phyloP scores from a whole-genome alignment of 2,329 filamentous ascomycete species.

The Claviceps sp. region DNA sequence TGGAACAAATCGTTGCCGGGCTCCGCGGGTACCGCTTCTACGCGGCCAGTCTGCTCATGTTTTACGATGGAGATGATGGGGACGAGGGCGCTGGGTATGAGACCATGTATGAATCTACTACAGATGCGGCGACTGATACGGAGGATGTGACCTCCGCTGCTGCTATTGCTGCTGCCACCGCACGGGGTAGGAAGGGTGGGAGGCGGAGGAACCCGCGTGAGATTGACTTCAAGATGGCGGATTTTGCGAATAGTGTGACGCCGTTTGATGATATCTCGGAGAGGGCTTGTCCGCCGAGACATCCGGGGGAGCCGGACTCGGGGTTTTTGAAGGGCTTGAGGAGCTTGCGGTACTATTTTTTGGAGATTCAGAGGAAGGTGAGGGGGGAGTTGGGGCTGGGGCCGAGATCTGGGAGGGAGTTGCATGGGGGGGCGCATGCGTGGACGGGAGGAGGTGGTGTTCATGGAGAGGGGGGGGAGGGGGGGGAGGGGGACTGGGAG shows the following conservation, averaged over 20 bases:
- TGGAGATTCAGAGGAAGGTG: conserved; percentile 73
- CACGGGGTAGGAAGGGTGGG: too few relatives aligned
- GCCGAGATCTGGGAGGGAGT: too few relatives aligned
- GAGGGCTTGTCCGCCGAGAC: conserved; percentile 63
- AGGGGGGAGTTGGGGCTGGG: background rate
- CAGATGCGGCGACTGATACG: conserved; percentile 43
- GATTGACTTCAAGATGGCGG: conserved; percentile 92
- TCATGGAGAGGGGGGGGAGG: too few relatives aligned
- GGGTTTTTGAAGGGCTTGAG: conserved; percentile 80
- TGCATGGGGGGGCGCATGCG: too few relatives aligned
- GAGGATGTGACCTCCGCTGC: conserved; percentile 29
- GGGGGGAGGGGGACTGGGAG: too few relatives aligned
- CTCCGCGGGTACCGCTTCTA: conserved; percentile 88
- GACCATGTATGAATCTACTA: conserved; percentile 41
- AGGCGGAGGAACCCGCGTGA: conserved; percentile 37
- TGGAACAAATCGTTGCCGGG: conserved; percentile 71
- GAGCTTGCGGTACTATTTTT: conserved; percentile 70
- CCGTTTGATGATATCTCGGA: conserved; percentile 57
- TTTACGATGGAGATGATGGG: conserved; percentile 76
- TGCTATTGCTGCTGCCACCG: too few relatives aligned
- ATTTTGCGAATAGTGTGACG: conserved; percentile 96
- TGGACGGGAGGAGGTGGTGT: too few relatives aligned
- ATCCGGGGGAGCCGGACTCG: conserved; percentile 68
- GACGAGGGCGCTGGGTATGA: conserved; percentile 31
- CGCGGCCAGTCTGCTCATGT: conserved; percentile 84